These are phyloP conservation scores for Vitis rupestris DNA, from an alignment of 164 flowering plant genomes.

Conservation along the genomic window DNA sequence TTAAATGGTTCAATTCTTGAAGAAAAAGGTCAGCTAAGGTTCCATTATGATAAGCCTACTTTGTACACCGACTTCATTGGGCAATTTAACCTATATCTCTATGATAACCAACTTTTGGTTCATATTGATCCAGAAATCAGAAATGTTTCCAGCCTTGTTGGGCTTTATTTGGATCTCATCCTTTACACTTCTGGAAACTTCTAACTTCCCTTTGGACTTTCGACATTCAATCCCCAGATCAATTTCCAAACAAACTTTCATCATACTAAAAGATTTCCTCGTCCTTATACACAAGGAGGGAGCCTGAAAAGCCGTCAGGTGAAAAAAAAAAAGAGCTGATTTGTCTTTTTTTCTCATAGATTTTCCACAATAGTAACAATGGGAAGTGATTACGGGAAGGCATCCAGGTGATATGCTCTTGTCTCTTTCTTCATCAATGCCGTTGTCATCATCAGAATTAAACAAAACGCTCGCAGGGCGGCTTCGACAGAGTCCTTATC, in stretches of 20 bases:
- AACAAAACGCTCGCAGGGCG: too few relatives aligned
- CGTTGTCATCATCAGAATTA: too few relatives aligned
- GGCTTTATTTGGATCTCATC: slow-evolving; percentile 12
- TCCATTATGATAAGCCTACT: slow-evolving; percentile 5
- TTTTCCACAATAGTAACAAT: too few relatives aligned
- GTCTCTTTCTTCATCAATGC: too few relatives aligned
- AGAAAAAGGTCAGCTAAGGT: slow-evolving; percentile 10
- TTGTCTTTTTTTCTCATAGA: too few relatives aligned
- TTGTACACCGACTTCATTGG: slow-evolving; percentile 13
- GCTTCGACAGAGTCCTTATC: too few relatives aligned
- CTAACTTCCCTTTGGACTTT: slow-evolving; percentile 4
- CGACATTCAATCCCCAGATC: slow-evolving; percentile 15
- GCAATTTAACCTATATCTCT: not conserved
- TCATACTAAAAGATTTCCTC: slow-evolving; percentile 5
- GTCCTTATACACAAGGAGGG: not conserved
- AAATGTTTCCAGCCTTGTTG: slow-evolving; percentile 13
- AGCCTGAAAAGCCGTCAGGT: not conserved
- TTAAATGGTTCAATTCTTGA: slow-evolving; percentile 23
- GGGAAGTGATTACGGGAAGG: too few relatives aligned
- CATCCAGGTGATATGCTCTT: too few relatives aligned
- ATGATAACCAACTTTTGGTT: slow-evolving; percentile 16
- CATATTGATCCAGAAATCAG: slow-evolving; percentile 29
- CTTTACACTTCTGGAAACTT: slow-evolving; percentile 18
- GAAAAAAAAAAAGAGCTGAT: too few relatives aligned
- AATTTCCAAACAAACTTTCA: slow-evolving; percentile 17